Conservation (phyloP, 2,329 filamentous ascomycete genomes). For the Colletotrichum sp. region DNA sequence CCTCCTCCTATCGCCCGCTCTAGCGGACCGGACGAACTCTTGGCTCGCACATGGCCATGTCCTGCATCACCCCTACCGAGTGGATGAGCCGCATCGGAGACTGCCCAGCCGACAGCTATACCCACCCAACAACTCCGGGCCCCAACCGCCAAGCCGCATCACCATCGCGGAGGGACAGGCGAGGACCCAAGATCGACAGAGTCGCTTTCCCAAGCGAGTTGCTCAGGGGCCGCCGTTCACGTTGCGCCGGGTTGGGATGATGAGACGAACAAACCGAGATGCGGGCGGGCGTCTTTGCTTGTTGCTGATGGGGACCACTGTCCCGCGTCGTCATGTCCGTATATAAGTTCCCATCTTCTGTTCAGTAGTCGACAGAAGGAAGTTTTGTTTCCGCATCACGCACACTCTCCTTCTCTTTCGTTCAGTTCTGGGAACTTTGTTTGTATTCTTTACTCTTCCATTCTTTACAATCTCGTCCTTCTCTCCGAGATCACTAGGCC, state of each 20-base stretch:
- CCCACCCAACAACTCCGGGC: background rate
- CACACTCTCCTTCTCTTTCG: constrained; percentile 17
- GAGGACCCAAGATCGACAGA: background rate
- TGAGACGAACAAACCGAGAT: constrained; percentile 8
- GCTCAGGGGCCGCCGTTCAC: background rate
- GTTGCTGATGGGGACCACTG: background rate
- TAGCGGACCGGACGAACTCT: constrained; percentile 3
- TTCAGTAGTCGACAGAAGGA: background rate
- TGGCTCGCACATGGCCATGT: background rate
- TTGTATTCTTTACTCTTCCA: constrained; percentile 1
- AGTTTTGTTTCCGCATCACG: background rate
- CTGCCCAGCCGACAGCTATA: background rate
- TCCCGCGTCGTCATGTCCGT: background rate
- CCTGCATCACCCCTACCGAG: background rate
- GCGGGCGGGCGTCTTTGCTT: background rate
- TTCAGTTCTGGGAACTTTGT: constrained; percentile 25
- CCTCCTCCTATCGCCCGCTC: background rate
- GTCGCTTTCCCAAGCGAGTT: background rate
- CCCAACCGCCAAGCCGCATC: constrained; percentile 11
- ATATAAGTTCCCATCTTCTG: constrained; percentile 8
- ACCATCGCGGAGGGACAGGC: background rate
- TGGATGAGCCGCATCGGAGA: background rate
- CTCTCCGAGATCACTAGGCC: constrained; percentile 17
- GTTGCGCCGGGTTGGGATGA: background rate
- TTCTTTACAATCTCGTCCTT: constrained; percentile 10